phyloP scores from a whole-genome alignment of 2,329 filamentous ascomycete species.

The Diplodia scrobiculata region DNA sequence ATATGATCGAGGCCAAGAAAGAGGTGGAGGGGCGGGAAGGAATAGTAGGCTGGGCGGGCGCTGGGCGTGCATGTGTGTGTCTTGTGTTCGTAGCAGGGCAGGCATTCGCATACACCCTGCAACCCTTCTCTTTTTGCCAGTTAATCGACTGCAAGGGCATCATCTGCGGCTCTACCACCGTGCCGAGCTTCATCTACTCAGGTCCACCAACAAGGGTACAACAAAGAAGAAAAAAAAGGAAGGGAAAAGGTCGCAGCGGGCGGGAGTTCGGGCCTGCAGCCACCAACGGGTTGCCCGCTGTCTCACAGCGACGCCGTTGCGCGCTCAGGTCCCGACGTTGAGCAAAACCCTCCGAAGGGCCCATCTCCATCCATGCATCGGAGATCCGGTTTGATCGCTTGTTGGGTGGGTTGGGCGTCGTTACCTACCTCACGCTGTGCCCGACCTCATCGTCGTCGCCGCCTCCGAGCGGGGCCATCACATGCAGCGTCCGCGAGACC shows the following conservation, averaged over 20 bases:
- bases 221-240: neutral
- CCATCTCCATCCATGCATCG: neutral
- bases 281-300: neutral
- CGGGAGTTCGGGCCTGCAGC: neutral
- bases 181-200: neutral
- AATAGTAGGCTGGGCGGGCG: neutral
- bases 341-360: neutral
- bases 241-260: neutral
- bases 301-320: neutral
- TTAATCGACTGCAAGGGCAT: neutral
- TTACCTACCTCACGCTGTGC: neutral
- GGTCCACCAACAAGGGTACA: neutral
- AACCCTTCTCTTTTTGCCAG: no score
- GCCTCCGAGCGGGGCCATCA: neutral
- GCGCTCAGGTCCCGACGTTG: neutral
- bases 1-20: neutral
- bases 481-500: neutral
- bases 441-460: neutral
- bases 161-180: neutral
- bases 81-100: neutral
- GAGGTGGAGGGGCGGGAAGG: neutral
- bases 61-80: neutral
- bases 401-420: neutral
- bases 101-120: no score
- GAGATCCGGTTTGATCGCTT: neutral